Conservation (phyloP, 306 rosid species). For the Dalbergia oliveri region DNA sequence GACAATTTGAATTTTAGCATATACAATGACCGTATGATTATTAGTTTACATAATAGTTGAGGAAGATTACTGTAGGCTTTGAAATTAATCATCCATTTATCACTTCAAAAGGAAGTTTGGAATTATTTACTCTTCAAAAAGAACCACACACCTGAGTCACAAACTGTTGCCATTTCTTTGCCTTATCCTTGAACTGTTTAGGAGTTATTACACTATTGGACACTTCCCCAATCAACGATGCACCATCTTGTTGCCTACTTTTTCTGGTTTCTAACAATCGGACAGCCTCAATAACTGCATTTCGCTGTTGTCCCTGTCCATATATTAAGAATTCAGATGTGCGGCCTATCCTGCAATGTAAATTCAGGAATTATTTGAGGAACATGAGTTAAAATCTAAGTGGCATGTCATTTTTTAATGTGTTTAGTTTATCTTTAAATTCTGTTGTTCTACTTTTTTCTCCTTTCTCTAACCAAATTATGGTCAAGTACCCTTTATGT, state of each 20-base stretch:
- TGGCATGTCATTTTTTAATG: constrained; percentile 5
- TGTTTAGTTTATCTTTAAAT: constrained; percentile 14
- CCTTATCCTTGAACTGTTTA: constrained; percentile 73
- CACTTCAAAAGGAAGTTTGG: constrained; percentile 30
- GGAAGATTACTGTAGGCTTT: constrained; percentile 27
- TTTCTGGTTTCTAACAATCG: constrained; percentile 71
- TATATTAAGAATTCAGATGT: constrained; percentile 89
- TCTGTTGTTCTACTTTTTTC: neutral
- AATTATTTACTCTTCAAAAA: constrained; percentile 24
- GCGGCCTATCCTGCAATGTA: constrained; percentile 74
- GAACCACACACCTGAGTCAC: constrained; percentile 77
- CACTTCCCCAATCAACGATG: constrained; percentile 55
- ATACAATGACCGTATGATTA: neutral
- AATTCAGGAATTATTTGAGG: constrained; percentile 23
- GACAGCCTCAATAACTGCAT: constrained; percentile 87
- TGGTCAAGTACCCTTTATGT: neutral
- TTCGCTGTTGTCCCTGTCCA: constrained; percentile 92
- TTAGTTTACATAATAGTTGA: constrained; percentile 21
- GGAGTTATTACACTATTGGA: constrained; percentile 56
- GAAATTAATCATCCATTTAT: constrained; percentile 18
- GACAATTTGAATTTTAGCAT: constrained; percentile 1
- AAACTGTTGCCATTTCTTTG: constrained; percentile 94
- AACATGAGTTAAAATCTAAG: constrained; percentile 26
- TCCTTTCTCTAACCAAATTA: constrained; percentile 30
- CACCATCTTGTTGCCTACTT: constrained; percentile 50